phyloP scores from a whole-genome alignment of 371 early-diverging fungal genomes.

The Mucor plumbeus region DNA sequence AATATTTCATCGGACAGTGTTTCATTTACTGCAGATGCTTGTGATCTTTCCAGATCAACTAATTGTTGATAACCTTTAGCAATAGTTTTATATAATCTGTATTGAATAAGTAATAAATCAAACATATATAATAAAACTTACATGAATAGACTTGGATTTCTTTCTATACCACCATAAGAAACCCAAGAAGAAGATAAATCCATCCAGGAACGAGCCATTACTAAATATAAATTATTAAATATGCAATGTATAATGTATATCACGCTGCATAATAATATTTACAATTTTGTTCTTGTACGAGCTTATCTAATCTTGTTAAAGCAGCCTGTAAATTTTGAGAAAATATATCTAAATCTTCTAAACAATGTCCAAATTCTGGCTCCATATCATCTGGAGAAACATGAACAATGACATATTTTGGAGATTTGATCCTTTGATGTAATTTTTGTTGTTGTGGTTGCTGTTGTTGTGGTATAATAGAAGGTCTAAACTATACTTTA shows the following conservation, averaged over 20 bases:
- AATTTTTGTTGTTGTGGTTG: background rate
- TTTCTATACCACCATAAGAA: conserved; percentile 46
- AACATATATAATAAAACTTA: conserved; percentile 3
- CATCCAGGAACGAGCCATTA: conserved; percentile 26
- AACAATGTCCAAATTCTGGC: conserved; percentile 35
- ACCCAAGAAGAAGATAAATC: conserved; percentile 40
- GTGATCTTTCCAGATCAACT: conserved; percentile 33
- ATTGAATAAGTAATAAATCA: background rate
- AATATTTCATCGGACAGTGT: conserved; percentile 38
- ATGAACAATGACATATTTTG: conserved; percentile 19
- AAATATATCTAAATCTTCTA: conserved; percentile 20
- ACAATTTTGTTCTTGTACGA: conserved; percentile 22
- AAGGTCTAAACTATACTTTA: conserved; percentile 27
- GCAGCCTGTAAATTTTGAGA: conserved; percentile 14
- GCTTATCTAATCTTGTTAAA: conserved; percentile 9
- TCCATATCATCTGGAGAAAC: conserved; percentile 37
- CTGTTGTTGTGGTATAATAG: background rate
- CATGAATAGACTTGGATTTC: conserved; percentile 47
- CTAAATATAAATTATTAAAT: background rate
- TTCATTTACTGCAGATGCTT: conserved; percentile 32
- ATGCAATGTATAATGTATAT: background rate
- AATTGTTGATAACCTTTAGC: conserved; percentile 40
- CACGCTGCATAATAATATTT: background rate
- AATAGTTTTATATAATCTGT: conserved; percentile 38
- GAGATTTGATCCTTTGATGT: background rate